Conservation (phyloP, 805 yeast genomes). For the Metschnikowia cubensis region DNA sequence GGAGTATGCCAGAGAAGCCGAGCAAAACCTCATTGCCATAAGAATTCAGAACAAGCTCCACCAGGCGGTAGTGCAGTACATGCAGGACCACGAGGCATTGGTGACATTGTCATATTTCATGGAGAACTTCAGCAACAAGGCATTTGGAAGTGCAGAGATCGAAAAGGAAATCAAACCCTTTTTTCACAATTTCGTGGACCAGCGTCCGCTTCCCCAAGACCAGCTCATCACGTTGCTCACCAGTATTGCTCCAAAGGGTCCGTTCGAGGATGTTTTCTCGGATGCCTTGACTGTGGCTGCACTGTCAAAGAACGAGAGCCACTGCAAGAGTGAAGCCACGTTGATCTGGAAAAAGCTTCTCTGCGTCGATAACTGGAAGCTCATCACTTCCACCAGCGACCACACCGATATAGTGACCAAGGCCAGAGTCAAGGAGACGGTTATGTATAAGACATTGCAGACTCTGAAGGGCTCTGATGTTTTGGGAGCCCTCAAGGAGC, state of each 20-base stretch:
- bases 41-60: conserved; percentile 45
- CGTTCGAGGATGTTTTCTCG: conserved; percentile 21
- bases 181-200: conserved; percentile 29
- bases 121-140: conserved; percentile 15
- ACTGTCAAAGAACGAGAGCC: conserved; percentile 26
- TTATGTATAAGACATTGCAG: conserved; percentile 41
- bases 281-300: conserved; percentile 52
- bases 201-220: conserved; percentile 36
- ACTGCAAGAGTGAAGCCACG: conserved; percentile 20
- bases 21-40: conserved; percentile 44
- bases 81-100: conserved; percentile 25
- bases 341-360: conserved; percentile 60
- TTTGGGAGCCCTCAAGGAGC: conserved; percentile 10
- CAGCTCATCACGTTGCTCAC: conserved; percentile 54
- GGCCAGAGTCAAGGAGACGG: conserved; percentile 37
- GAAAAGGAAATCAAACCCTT: conserved; percentile 20
- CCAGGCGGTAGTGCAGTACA: conserved; percentile 18
- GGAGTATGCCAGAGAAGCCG: conserved; percentile 34
- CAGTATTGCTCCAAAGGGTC: conserved; percentile 33
- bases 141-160: conserved; percentile 4
- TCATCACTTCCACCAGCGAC: conserved; percentile 31
- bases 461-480: conserved; percentile 6
- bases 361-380: conserved; percentile 49
- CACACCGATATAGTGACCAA: conserved; percentile 41
- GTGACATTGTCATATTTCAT: conserved; percentile 26